Evolutionary conservation across 2,329 filamentous ascomycete genomes (phyloP).

Genomic region (Sporothrix brunneoviolacea): DNA sequence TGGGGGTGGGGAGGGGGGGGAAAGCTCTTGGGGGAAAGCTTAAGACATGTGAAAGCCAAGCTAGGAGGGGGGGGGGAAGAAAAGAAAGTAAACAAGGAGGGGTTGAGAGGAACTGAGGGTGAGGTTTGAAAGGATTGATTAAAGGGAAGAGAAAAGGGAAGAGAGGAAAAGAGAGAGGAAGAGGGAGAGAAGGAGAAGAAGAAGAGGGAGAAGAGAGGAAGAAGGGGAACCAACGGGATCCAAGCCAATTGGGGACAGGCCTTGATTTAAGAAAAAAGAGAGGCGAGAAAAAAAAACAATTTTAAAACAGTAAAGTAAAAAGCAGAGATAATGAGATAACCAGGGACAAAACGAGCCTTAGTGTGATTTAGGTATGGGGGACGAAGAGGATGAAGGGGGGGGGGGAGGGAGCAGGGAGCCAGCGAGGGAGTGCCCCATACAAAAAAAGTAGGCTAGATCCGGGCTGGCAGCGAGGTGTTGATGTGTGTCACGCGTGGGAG

Average conservation of each 20-base stretch:
- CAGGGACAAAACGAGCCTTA: background rate
- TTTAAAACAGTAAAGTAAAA: background rate
- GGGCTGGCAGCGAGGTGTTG: too few relatives aligned
- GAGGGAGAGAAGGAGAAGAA: background rate
- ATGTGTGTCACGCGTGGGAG: too few relatives aligned
- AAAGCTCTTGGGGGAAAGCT: background rate
- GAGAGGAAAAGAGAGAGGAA: background rate
- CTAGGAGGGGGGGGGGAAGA: background rate
- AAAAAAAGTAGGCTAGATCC: too few relatives aligned
- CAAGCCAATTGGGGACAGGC: constrained; percentile 3
- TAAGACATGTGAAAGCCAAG: background rate
- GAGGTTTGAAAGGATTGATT: too few relatives aligned
- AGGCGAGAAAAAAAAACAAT: background rate
- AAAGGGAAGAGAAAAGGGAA: background rate
- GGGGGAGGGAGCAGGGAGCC: too few relatives aligned
- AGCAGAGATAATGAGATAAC: background rate
- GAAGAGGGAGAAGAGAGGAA: background rate
- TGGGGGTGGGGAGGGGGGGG: background rate
- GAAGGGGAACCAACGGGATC: background rate
- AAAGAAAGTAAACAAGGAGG: background rate
- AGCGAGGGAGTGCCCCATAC: too few relatives aligned
- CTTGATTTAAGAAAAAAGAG: constrained; percentile 4
- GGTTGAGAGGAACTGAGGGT: background rate
- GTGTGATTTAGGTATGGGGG: too few relatives aligned
- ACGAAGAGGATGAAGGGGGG: too few relatives aligned